Percentiles rank a stretch among this genome's conserved stretches.
These are phyloP conservation scores for Mycena alexandri DNA, from an alignment of 768 basidiomycete species.

Conservation along the genomic window DNA sequence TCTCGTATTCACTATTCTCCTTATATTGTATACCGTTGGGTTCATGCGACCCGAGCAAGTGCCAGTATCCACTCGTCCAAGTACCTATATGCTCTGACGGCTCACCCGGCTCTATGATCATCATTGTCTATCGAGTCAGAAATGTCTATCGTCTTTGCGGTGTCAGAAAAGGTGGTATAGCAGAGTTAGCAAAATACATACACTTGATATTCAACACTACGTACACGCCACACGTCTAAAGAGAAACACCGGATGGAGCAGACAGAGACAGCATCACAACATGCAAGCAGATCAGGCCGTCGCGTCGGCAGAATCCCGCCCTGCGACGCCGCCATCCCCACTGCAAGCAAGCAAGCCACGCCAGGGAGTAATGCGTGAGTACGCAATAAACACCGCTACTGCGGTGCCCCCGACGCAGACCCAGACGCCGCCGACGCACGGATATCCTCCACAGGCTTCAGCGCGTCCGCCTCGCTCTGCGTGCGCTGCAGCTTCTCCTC, in stretches of 20 bases:
- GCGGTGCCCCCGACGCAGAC: background rate
- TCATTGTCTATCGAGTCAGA: background rate
- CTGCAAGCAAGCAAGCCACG: too few species aligned
- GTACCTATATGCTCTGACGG: too few species aligned
- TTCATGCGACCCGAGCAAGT: too few species aligned
- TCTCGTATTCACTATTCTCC: too few species aligned
- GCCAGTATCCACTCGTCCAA: too few species aligned
- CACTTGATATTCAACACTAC: conserved; percentile 31
- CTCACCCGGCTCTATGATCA: background rate
- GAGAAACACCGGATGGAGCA: conserved; percentile 10
- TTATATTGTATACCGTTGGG: too few species aligned
- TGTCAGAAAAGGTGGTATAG: conserved; percentile 11
- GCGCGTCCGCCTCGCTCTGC: conserved; percentile 59
- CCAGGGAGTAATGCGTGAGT: too few species aligned
- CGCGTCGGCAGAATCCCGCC: too few species aligned
- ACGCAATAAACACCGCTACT: background rate
- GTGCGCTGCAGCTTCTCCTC: conserved; percentile 45
- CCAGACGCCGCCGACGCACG: background rate
- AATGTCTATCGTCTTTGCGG: background rate
- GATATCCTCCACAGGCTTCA: conserved; percentile 38
- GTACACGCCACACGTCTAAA: conserved; percentile 28
- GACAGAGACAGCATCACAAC: conserved; percentile 12
- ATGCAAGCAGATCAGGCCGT: conserved; percentile 2
- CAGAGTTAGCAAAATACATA: conserved; percentile 27
- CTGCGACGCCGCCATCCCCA: too few species aligned